These are phyloP conservation scores for Xylariaceae sp. DNA, from an alignment of 2,329 filamentous ascomycete genomes.

Conservation along the genomic window DNA sequence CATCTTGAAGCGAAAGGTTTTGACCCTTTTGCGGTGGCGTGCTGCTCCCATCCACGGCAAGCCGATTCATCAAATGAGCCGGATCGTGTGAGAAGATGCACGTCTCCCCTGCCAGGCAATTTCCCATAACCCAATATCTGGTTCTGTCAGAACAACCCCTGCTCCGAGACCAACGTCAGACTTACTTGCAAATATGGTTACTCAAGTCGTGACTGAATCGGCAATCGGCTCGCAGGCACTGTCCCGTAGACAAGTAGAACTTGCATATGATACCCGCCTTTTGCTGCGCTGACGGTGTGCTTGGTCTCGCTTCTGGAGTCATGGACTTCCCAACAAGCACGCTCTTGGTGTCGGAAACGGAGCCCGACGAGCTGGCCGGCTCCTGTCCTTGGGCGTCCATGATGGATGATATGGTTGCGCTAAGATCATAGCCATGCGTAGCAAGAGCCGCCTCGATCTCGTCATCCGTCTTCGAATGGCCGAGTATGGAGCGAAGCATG, in stretches of 20 bases:
- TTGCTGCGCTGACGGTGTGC: conserved; percentile 67
- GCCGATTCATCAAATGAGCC: conserved; percentile 71
- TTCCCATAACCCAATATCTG: conserved; percentile 94
- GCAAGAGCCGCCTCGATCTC: conserved; percentile 91
- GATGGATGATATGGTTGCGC: conserved; percentile 80
- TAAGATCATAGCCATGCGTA: conserved; percentile 84
- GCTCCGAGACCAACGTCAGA: conserved; percentile 49
- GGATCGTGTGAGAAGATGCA: conserved; percentile 98
- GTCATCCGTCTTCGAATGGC: conserved; percentile 81
- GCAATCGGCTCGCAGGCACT: conserved; percentile 91
- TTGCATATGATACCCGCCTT: conserved; percentile 92
- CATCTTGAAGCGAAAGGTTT: conserved; percentile 73
- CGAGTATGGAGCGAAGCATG: conserved; percentile 90
- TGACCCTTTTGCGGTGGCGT: conserved; percentile 60
- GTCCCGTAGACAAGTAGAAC: conserved; percentile 92
- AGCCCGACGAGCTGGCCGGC: conserved; percentile 32
- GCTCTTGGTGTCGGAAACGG: conserved; percentile 52
- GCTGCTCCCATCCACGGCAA: conserved; percentile 63
- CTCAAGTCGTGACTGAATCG: conserved; percentile 95
- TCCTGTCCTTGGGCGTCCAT: conserved; percentile 64
- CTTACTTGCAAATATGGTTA: conserved; percentile 96
- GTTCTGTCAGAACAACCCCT: conserved; percentile 34
- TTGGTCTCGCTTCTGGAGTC: conserved; percentile 63
- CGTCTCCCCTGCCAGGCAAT: conserved; percentile 85
- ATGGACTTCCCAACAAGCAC: conserved; percentile 88